Base-by-base conservation (phyloP, 129 eudicot genomes). In the Ambrosia artemisiifolia region DNA sequence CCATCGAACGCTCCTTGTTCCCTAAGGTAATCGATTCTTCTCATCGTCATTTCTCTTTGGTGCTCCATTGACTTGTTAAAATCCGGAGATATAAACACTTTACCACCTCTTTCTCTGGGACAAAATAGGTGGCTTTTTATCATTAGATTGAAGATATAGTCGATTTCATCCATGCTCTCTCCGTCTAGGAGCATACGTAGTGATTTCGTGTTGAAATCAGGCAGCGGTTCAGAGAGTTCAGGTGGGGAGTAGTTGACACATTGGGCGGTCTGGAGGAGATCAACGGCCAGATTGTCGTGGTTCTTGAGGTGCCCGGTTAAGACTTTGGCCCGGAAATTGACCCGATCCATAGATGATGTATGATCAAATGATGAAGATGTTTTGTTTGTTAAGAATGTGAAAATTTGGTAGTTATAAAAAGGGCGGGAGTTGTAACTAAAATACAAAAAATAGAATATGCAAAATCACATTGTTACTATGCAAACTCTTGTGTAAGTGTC, bases 21-120 rank as follows among this genome's bases (percentile, higher is more conserved):
- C 59, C 57, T 33, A 57, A 91, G 54, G 69, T 79, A 91, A 67
- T 63, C 57, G 43, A 91, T 67, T 71, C 96, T 56, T 78, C 51
- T 84, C 97, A 86, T 88, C 7, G 97, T 88, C 78, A 89, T 80
- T 78, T 87, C 88, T 42, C 96, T 78, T 72, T 93, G 98, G 79
- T 87, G 92, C 71, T 90, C 93, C 93, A 84, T 90, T 16, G 91
- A 71, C 81, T 85, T 87, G 50, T 93, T 93, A 53, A 63, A 93
- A 76, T 89, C 93, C 7, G 98, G 92, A 50, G 81, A 79, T 7
- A 86, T 82, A 53, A 89, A 87, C 20, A 84, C 78, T 51, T 77
- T 87, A 6, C 90, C 90, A 9, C 96, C 95, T 28, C 83, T 76
- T 24, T 79, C 71, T 16, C 65, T 70, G 4, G 84, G 95, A 19